A percentile compares a stretch with the other conserved stretches of the same genome.
Conservation (phyloP, 2,329 filamentous ascomycete genomes). For the Sporothrix curviconia region DNA sequence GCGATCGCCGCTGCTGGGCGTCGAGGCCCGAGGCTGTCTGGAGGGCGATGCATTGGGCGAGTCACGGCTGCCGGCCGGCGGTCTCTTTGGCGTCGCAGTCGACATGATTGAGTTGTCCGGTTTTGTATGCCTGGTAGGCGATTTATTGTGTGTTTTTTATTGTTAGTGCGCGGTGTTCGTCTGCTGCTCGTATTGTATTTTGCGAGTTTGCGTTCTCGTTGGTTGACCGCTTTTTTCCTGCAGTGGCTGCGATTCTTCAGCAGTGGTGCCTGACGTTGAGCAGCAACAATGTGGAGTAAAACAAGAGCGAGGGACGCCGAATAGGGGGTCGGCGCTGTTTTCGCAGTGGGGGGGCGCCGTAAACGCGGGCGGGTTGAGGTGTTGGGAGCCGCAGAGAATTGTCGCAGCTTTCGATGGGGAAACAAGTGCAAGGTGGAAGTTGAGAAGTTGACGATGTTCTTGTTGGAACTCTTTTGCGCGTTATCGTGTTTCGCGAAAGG, state of each 20-base stretch:
- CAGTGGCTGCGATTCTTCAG: constrained; percentile 3
- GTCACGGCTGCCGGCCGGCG: constrained; percentile 40
- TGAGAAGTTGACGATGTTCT: background rate
- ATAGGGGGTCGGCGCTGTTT: constrained; percentile 1
- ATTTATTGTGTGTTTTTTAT: background rate
- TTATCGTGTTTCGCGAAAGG: background rate
- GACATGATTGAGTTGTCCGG: constrained; percentile 46
- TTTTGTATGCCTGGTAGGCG: too few species aligned
- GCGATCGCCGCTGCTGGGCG: constrained; percentile 28
- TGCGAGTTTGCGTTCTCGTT: background rate
- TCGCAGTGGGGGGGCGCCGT: background rate
- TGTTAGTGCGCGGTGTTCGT: background rate
- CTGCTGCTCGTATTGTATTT: background rate
- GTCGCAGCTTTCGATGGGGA: background rate
- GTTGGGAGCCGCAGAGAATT: background rate
- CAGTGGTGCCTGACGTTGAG: background rate
- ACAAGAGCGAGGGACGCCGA: background rate
- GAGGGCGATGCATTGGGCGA: constrained; percentile 30
- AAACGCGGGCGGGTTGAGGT: background rate
- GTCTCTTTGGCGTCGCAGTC: constrained; percentile 45
- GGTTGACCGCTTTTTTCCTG: background rate
- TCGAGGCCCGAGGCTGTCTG: constrained; percentile 40
- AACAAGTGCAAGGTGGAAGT: background rate
- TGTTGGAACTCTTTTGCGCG: background rate
- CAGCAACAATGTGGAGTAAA: constrained; percentile 9